Evolutionary conservation across 2,329 filamentous ascomycete species (phyloP).

Genomic region (Neodidymelliopsis sp.): DNA sequence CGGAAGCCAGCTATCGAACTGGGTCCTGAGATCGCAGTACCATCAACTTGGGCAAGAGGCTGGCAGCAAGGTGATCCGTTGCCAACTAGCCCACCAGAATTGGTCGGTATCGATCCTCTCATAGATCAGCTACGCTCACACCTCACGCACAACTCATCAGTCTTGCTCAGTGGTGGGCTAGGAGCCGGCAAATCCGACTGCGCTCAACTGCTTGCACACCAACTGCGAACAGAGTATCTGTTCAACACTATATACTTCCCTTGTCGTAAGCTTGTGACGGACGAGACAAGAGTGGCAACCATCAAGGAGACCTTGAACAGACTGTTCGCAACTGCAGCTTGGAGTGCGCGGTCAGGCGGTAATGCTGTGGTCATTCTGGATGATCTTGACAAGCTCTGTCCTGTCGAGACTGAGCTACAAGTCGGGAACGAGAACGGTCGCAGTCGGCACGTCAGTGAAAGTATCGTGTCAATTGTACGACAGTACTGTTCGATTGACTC

Average conservation of each 20-base stretch:
- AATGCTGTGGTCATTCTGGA: constrained; percentile 86
- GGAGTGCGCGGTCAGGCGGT: constrained; percentile 88
- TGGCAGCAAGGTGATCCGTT: constrained; percentile 65
- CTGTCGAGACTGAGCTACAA: constrained; percentile 91
- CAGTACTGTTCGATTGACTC: constrained; percentile 84
- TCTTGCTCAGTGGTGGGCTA: constrained; percentile 85
- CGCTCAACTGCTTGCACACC: constrained; percentile 76
- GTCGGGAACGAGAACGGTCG: constrained; percentile 92
- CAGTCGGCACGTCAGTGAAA: constrained; percentile 90
- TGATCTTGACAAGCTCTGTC: constrained; percentile 91
- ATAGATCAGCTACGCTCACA: constrained; percentile 77
- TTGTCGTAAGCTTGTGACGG: constrained; percentile 85
- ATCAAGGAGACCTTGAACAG: constrained; percentile 89
- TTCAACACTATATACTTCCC: constrained; percentile 87
- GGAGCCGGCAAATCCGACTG: constrained; percentile 90
- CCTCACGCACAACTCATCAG: constrained; percentile 84
- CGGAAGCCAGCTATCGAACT: constrained; percentile 77
- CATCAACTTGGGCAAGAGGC: constrained; percentile 59
- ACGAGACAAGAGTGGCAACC: constrained; percentile 86
- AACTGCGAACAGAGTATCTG: constrained; percentile 73
- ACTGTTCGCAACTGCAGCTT: constrained; percentile 86
- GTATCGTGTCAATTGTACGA: constrained; percentile 80
- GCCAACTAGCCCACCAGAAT: constrained; percentile 60
- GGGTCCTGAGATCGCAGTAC: constrained; percentile 74
- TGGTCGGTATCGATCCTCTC: constrained; percentile 86